Base-by-base conservation (phyloP, 495 filamentous ascomycete genomes). In the Penicillium pulvis region DNA sequence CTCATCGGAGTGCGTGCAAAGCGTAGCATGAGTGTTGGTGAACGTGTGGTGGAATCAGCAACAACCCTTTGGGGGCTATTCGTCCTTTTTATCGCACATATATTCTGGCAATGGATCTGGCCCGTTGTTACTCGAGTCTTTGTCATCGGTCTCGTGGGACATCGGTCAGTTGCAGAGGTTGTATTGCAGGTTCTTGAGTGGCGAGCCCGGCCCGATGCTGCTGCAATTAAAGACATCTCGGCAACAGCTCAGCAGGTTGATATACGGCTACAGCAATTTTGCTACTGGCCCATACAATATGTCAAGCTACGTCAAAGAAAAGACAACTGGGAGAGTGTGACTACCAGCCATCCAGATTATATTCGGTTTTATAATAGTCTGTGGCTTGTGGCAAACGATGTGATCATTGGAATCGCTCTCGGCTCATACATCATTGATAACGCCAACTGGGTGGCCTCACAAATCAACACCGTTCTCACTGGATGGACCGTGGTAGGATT, bases 331-430 rank as follows among this genome's bases (percentile, higher is more conserved):
- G 90, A 92, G 62, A 97, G 93, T 71, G 87, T 97, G 35, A 97
- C 92, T 1, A 95, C 89, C 51, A 96, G 89, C 59, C 93, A 99
- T 73, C 91, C 95, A 5, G 93, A 98, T 71, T 99, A 99, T 68
- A 99, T 99, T 63, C 90, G 94, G 39, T 99, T 99, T 73, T 99
- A 97, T 72, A 98, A 97, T 75, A 97, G 92, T 64, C 78, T 99
- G 19, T 99, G 94, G 94, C 90, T 99, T 23, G 94, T 99, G 17
- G 92, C 92, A 20, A 99, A 99, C 71, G 94, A 99, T 76, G 88
- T 97, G 33, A 99, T 99, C 56, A 99, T 99, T 39, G 95, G 94
- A 14, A 97, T 98, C 65, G 95, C 94, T 6, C 74, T 98, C 16
- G 94, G 94, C 0, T 94, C 92, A 0, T 98, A 97, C 71, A 96